phyloP scores from a whole-genome alignment of 1,284 basidiomycete species.

The Cryptococcus wingfieldii region DNA sequence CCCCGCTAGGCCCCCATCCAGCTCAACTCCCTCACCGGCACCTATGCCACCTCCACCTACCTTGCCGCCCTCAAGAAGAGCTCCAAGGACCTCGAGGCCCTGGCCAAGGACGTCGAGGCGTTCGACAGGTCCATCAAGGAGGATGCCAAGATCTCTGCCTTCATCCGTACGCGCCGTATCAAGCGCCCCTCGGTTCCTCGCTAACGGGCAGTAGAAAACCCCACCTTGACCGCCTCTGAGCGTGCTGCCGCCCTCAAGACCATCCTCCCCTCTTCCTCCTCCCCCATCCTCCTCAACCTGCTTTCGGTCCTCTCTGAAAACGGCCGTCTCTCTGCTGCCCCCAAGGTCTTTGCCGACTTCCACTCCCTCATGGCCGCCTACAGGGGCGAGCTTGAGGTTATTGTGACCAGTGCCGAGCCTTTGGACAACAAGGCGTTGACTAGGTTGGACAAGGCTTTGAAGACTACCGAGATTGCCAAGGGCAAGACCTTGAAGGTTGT shows the following conservation, averaged over 20 bases:
- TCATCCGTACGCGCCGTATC: constrained; percentile 54
- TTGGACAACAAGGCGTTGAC: constrained; percentile 67
- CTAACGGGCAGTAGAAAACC: constrained; percentile 57
- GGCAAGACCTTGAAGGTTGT: constrained; percentile 79
- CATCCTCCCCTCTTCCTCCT: constrained; percentile 63
- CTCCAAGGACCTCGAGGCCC: constrained; percentile 57
- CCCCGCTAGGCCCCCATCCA: constrained; percentile 46
- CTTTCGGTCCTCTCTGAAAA: constrained; percentile 89
- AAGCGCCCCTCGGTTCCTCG: background rate
- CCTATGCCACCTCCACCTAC: constrained; percentile 94
- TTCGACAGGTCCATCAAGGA: constrained; percentile 65
- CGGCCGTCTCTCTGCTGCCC: constrained; percentile 77
- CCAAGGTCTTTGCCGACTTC: constrained; percentile 87
- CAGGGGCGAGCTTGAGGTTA: constrained; percentile 89
- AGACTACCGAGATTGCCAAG: constrained; percentile 75
- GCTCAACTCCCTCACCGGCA: constrained; percentile 55
- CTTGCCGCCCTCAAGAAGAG: constrained; percentile 85
- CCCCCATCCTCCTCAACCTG: constrained; percentile 86
- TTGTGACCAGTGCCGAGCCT: constrained; percentile 80
- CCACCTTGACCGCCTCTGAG: constrained; percentile 77
- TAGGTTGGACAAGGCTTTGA: constrained; percentile 76
- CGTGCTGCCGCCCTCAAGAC: constrained; percentile 65
- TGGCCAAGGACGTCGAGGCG: constrained; percentile 75
- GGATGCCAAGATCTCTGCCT: constrained; percentile 61
- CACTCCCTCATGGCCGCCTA: constrained; percentile 82